These are phyloP conservation scores for Aspergillus intermedius DNA, from an alignment of 2,329 filamentous ascomycete species.

Conservation along the genomic window DNA sequence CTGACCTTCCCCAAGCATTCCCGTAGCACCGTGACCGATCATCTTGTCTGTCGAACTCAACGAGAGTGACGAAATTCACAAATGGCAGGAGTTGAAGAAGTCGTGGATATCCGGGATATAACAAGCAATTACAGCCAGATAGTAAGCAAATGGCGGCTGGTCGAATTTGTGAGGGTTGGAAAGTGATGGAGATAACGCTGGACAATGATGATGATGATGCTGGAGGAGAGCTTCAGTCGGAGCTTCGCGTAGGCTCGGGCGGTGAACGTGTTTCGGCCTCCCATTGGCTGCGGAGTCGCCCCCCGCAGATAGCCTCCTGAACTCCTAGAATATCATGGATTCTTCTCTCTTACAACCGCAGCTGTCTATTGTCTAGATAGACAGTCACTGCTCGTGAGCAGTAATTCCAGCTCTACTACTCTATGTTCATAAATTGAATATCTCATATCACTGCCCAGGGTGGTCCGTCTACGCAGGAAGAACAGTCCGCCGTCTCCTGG, in stretches of 20 bases:
- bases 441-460: neutral
- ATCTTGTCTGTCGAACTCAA: constrained; percentile 21
- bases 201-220: neutral
- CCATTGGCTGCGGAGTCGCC: constrained; percentile 8
- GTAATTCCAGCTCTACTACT: neutral
- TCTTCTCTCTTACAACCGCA: neutral
- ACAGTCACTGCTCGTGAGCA: neutral
- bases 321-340: constrained; percentile 3
- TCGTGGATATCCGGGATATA: neutral
- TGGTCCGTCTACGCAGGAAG: constrained; percentile 1
- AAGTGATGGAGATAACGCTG: neutral
- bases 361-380: neutral
- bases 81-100: neutral
- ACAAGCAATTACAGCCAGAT: too few relatives aligned
- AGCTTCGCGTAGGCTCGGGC: constrained; percentile 12
- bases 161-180: too few relatives aligned
- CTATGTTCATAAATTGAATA: neutral
- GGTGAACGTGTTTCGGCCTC: constrained; percentile 6
- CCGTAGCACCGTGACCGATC: constrained; percentile 35
- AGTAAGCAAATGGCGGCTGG: too few relatives aligned
- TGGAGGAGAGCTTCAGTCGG: constrained; percentile 11
- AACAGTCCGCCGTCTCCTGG: neutral
- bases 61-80: neutral
- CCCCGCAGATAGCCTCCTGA: constrained; percentile 16
- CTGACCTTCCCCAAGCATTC: constrained; percentile 42